These are phyloP conservation scores for Ceratocystis ficicola DNA, from an alignment of 2,329 filamentous ascomycete species.

Conservation along the genomic window DNA sequence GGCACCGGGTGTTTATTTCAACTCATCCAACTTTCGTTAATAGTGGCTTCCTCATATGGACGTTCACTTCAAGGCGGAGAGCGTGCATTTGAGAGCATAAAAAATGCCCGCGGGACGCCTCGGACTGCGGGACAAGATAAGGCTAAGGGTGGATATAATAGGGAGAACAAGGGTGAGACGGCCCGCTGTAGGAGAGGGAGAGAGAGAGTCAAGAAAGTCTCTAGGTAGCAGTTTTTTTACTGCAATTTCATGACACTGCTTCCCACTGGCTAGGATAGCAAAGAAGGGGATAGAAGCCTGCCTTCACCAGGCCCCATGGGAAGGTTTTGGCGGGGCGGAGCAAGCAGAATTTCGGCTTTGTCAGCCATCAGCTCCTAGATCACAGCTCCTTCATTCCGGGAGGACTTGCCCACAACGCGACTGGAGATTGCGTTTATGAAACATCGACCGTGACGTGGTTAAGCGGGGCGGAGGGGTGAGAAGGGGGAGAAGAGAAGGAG, in stretches of 20 bases:
- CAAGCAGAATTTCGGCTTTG: no score
- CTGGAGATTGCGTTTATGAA: neutral
- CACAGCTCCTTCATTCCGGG: neutral
- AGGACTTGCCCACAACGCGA: neutral
- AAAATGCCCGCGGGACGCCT: neutral
- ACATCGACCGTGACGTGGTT: neutral
- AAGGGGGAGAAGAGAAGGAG: no score
- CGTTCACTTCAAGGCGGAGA: neutral
- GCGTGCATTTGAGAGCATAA: conserved; percentile 6
- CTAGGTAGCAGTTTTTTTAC: neutral
- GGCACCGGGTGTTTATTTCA: conserved; percentile 1
- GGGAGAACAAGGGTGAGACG: neutral
- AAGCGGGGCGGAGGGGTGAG: neutral
- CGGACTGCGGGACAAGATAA: neutral
- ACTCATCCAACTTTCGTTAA: neutral
- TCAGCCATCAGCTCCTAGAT: no score
- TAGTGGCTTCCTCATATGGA: neutral
- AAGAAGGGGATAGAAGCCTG: neutral
- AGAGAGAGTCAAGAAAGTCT: no score
- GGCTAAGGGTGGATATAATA: neutral
- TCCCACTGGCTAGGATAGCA: neutral
- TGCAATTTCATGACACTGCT: neutral
- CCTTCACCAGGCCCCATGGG: neutral
- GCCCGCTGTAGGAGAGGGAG: neutral
- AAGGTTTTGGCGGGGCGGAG: neutral